These are phyloP conservation scores for Ustilago loliicola DNA, from an alignment of 1,284 basidiomycete genomes.

Conservation along the genomic window DNA sequence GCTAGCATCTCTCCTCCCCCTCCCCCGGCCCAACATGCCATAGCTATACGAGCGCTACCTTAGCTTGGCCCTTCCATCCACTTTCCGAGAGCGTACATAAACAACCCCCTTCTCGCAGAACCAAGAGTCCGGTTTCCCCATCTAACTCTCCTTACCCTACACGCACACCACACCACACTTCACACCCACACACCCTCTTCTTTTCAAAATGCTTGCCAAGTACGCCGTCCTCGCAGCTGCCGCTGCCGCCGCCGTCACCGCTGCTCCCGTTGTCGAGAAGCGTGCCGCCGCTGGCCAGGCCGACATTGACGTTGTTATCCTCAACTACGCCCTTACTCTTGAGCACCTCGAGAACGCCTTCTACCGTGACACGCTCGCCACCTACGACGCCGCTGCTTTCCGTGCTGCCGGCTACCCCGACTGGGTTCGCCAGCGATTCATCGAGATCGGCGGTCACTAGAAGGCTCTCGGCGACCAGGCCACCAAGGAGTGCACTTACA, in stretches of 20 bases:
- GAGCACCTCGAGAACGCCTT: conserved; percentile 80
- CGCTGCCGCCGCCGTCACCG: conserved; percentile 50
- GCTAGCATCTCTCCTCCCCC: conserved; percentile 9
- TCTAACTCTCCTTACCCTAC: conserved; percentile 8
- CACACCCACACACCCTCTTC: not conserved
- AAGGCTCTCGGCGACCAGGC: conserved; percentile 75
- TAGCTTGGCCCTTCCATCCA: not conserved
- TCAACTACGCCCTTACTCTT: conserved; percentile 78
- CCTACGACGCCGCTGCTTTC: conserved; percentile 74
- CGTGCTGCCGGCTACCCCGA: conserved; percentile 74
- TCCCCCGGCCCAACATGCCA: not conserved
- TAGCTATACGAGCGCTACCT: not conserved
- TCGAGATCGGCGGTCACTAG: conserved; percentile 73
- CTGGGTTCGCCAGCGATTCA: conserved; percentile 74
- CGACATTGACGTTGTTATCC: conserved; percentile 71
- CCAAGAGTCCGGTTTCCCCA: not conserved
- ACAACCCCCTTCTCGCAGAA: not conserved
- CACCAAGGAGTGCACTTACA: conserved; percentile 76
- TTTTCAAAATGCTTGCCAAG: conserved; percentile 52
- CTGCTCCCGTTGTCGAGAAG: conserved; percentile 46
- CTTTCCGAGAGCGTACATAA: conserved; percentile 21
- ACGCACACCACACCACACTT: not conserved
- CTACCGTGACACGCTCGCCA: conserved; percentile 71
- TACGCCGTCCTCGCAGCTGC: conserved; percentile 57
- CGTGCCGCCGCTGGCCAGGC: conserved; percentile 64